These are phyloP conservation scores for Mycena rosella DNA, from an alignment of 768 basidiomycete genomes.

Conservation along the genomic window DNA sequence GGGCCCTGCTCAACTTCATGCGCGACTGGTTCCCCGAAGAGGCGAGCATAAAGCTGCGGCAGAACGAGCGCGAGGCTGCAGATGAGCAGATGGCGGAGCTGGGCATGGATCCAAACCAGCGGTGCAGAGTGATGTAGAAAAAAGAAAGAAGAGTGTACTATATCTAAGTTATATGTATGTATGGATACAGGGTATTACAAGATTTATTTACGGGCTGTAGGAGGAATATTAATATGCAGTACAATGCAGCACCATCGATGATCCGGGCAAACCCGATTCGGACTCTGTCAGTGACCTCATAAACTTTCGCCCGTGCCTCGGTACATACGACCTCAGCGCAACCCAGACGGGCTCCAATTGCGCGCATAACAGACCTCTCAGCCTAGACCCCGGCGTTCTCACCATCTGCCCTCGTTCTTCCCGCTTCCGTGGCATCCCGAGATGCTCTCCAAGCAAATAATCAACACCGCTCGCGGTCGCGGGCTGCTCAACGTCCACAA, in stretches of 20 bases:
- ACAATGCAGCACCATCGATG: no score
- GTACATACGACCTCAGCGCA: neutral
- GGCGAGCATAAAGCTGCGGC: constrained; percentile 76
- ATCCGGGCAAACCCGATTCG: no score
- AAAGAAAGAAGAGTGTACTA: no score
- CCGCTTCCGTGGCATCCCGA: constrained; percentile 5
- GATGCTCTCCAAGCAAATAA: constrained; percentile 81
- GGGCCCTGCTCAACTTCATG: constrained; percentile 87
- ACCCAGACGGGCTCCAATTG: constrained; percentile 4
- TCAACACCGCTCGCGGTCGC: constrained; percentile 74
- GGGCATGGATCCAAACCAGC: constrained; percentile 64
- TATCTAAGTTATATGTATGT: neutral
- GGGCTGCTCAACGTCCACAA: constrained; percentile 57
- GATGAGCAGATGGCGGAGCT: constrained; percentile 77
- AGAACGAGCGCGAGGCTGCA: constrained; percentile 81
- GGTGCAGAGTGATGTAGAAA: constrained; percentile 58
- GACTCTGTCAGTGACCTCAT: neutral
- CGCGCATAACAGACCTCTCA: neutral
- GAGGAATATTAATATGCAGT: no score
- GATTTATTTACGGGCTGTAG: no score
- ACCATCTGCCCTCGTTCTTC: neutral
- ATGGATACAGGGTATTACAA: no score
- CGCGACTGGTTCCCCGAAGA: constrained; percentile 93
- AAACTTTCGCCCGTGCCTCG: neutral
- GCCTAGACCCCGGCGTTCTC: neutral